A percentile compares a stretch with the other conserved stretches of the same genome.
These are phyloP conservation scores for Chiua virens DNA, from an alignment of 768 basidiomycete genomes.

Conservation along the genomic window DNA sequence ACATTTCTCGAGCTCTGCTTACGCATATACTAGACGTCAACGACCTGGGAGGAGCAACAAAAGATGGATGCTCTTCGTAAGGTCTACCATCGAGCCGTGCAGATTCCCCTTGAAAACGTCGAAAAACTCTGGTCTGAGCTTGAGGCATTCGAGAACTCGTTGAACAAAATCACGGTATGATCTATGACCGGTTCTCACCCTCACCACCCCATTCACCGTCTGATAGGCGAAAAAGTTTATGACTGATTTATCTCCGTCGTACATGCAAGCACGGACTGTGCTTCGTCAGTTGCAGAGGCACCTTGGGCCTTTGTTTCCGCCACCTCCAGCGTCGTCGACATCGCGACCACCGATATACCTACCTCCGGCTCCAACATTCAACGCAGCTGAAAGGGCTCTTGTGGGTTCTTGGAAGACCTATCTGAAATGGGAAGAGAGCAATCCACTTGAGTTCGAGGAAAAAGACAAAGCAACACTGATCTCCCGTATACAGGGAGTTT, in stretches of 20 bases:
- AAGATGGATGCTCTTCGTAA: conserved; percentile 92
- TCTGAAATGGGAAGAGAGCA: conserved; percentile 92
- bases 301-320: conserved; percentile 58
- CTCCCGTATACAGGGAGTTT: conserved; percentile 74
- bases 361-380: conserved; percentile 72
- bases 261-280: conserved; percentile 93
- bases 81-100: conserved; percentile 90
- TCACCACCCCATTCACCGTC: conserved; percentile 14
- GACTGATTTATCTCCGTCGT: conserved; percentile 84
- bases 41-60: conserved; percentile 94
- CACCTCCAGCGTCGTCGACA: conserved; percentile 43
- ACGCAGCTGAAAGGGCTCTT: conserved; percentile 64
- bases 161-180: conserved; percentile 83
- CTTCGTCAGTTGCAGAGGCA: conserved; percentile 81
- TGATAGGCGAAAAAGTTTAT: conserved; percentile 91
- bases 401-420: conserved; percentile 91
- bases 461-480: conserved; percentile 69
- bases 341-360: conserved; percentile 52
- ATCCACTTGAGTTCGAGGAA: conserved; percentile 90
- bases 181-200: not conserved
- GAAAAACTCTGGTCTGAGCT: conserved; percentile 93
- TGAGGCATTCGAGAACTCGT: conserved; percentile 83
- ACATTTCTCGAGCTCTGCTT: conserved; percentile 2
- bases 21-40: conserved; percentile 48
- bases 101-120: conserved; percentile 91